These are phyloP conservation scores for Elsinoe perseae DNA, from an alignment of 2,329 filamentous ascomycete species.

Conservation along the genomic window DNA sequence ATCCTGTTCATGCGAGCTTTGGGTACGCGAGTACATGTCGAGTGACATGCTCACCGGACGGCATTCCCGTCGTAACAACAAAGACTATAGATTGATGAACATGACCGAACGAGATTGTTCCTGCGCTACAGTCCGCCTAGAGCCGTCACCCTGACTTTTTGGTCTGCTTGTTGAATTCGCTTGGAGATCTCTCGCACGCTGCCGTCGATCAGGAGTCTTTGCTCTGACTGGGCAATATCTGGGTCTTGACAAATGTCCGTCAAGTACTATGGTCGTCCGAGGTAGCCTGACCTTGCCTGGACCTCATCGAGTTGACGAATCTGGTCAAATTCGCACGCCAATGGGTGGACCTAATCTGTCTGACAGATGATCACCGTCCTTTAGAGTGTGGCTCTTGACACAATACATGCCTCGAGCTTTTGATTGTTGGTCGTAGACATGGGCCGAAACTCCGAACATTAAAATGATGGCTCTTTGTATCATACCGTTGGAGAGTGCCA, in stretches of 20 bases:
- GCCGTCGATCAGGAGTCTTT: slow-evolving; percentile 2
- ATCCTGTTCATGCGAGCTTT: not conserved
- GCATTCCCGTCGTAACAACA: not conserved
- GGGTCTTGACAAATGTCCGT: not conserved
- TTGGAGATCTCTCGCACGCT: slow-evolving; percentile 5
- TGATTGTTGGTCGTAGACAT: not conserved
- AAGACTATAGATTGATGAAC: not conserved
- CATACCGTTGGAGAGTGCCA: no score
- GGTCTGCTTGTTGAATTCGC: not conserved
- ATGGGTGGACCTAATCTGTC: not conserved
- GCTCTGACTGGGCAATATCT: not conserved
- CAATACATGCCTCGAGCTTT: not conserved
- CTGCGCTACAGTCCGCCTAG: not conserved
- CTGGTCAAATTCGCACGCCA: not conserved
- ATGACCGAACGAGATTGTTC: not conserved
- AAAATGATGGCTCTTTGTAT: not conserved
- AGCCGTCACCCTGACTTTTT: not conserved
- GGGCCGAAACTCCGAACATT: not conserved
- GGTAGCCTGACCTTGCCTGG: not conserved
- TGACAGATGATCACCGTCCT: not conserved
- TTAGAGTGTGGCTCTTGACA: not conserved
- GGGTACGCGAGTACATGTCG: not conserved
- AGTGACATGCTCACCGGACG: not conserved
- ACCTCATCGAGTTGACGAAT: not conserved
- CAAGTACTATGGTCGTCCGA: not conserved